Base-by-base conservation (phyloP, 1,284 basidiomycete species). In the Naganishia sp. region DNA sequence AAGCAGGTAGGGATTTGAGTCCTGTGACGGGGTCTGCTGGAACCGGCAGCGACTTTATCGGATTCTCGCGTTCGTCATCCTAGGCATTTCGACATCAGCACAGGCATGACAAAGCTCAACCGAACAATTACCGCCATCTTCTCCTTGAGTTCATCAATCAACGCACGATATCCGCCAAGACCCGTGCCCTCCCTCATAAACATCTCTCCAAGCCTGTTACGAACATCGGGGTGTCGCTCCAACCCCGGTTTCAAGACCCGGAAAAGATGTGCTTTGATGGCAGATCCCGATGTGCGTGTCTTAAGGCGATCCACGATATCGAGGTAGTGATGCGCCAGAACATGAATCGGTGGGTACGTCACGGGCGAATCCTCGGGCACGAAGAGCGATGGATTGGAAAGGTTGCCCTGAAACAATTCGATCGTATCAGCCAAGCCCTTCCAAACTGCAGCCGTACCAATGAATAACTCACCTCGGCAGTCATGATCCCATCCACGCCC, bases 321-420 rank as follows among this genome's bases (percentile, higher is more conserved):
- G 54, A 98, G 84, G 76, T 99, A 99, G 72, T 96, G 90, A 9
- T 88, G 80, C 0, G 94, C 92, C 11, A 98, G 82, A 28, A 83
- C 78, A 3, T 85, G 83, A 60, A 87, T 83, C 0, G 83, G 83
- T 0, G 87, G 86, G 71, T 92, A 87, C 0, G 82, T 73, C 10
- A 83, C 81, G 0, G 79, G 75, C 43, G 76, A 74, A 31, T 82
- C 82, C 71, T 69, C 60, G 0, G 74, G 71, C 18, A 76, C 56
- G 72, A 98, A 97, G 13, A 98, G 76, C 0, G 92, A 87, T 0
- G 92, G 90, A 75, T 98, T 98, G 77, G 96, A 96, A 1, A 99
- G 82, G 72, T 96, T 90, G 0, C 92, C 95, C 79, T 79, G 10
- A 15, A 41, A n/a, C 50, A 32, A 45, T 43, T 15, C 9, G 41